Evolutionary conservation across 2,329 filamentous ascomycete genomes (phyloP).

Genomic region (Penicillium vulpinum): DNA sequence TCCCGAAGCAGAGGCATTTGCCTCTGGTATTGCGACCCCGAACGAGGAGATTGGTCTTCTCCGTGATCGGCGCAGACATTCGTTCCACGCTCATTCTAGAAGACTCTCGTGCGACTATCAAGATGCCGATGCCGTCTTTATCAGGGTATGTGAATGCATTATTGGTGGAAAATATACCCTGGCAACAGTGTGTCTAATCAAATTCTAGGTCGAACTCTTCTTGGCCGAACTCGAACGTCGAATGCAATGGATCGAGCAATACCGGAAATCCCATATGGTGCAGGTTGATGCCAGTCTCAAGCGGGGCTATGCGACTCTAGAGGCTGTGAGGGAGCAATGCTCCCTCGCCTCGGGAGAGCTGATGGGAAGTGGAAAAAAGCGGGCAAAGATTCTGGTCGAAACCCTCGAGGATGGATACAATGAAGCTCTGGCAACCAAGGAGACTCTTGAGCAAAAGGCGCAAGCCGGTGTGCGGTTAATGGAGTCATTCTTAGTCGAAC

Average conservation of each 20-base stretch:
- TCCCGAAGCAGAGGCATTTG: conserved; percentile 25
- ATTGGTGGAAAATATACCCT: background rate
- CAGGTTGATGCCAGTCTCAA: conserved; percentile 81
- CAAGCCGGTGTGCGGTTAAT: conserved; percentile 82
- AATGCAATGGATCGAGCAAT: conserved; percentile 83
- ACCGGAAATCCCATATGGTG: conserved; percentile 76
- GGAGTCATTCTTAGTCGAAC: conserved; percentile 79
- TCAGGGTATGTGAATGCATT: conserved; percentile 35
- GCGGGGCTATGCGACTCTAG: conserved; percentile 79
- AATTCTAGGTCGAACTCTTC: conserved; percentile 47
- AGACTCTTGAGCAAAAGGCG: conserved; percentile 88
- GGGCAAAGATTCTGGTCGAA: conserved; percentile 86
- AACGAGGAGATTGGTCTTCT: conserved; percentile 36
- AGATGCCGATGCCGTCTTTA: conserved; percentile 47
- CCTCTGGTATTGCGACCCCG: conserved; percentile 32
- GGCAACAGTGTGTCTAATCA: conserved; percentile 7
- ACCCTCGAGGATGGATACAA: conserved; percentile 87
- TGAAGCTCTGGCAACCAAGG: conserved; percentile 78
- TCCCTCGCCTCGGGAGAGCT: conserved; percentile 87
- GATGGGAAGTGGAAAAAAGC: conserved; percentile 78
- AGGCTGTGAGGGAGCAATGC: conserved; percentile 83
- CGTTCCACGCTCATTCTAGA: conserved; percentile 46
- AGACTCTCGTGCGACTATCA: conserved; percentile 45
- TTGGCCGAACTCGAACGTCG: conserved; percentile 81
- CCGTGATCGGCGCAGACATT: conserved; percentile 46